phyloP scores from a whole-genome alignment of 495 filamentous ascomycete genomes.

The Penicillium angulare region DNA sequence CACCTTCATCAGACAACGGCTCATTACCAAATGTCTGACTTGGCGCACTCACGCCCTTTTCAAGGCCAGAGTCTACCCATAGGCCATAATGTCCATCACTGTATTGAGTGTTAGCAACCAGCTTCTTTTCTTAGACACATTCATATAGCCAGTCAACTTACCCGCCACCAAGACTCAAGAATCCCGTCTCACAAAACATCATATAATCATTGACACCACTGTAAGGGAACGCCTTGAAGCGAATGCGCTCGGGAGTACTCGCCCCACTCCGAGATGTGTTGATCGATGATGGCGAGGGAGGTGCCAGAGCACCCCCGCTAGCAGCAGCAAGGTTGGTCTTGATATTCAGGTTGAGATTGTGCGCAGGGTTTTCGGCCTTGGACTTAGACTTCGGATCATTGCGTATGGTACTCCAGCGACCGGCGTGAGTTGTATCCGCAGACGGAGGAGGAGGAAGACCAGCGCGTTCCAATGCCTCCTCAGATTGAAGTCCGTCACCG shows the following conservation, averaged over 20 bases:
- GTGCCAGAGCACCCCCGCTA: conserved; percentile 27
- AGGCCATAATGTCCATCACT: conserved; percentile 88
- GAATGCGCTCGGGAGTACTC: conserved; percentile 62
- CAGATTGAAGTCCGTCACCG: conserved; percentile 27
- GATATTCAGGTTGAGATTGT: conserved; percentile 28
- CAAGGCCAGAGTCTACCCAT: conserved; percentile 88
- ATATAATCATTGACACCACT: conserved; percentile 95
- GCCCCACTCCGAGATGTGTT: conserved; percentile 32
- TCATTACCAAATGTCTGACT: conserved; percentile 96
- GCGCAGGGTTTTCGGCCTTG: conserved; percentile 17
- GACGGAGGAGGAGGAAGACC: conserved; percentile 70
- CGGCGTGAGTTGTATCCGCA: conserved; percentile 67
- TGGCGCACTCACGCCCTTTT: conserved; percentile 74
- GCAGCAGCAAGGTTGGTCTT: conserved; percentile 28
- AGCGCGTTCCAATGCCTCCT: conserved; percentile 38
- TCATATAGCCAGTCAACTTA: conserved; percentile 27
- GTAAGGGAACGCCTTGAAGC: conserved; percentile 97
- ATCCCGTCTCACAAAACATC: conserved; percentile 88
- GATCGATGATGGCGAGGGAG: conserved; percentile 28
- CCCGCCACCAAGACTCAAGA: conserved; percentile 82
- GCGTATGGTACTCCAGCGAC: conserved; percentile 66
- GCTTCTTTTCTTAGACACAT: background rate
- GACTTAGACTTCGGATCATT: conserved; percentile 28
- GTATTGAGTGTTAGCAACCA: conserved; percentile 14
- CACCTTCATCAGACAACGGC: conserved; percentile 88